Conservation (phyloP, 208 protist species). For the Naegleria fowleri region DNA sequence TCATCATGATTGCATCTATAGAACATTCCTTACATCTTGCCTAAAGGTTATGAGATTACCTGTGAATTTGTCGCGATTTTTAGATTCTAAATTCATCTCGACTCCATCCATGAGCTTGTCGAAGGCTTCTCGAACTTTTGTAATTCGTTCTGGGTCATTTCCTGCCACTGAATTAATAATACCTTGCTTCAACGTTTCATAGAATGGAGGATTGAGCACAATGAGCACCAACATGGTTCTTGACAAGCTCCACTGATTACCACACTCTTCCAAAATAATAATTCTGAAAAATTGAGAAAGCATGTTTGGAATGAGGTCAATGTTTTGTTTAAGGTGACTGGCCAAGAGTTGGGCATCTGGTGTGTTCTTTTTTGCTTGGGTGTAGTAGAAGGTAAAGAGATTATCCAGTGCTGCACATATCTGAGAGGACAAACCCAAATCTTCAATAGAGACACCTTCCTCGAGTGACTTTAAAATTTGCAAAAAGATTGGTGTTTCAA, state of each 20-base stretch:
- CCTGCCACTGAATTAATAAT: neutral
- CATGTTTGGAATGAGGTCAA: conserved; percentile 37
- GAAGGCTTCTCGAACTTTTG: conserved; percentile 47
- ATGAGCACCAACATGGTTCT: conserved; percentile 49
- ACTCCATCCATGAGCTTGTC: conserved; percentile 53
- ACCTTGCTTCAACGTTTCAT: conserved; percentile 9
- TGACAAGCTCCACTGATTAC: conserved; percentile 47
- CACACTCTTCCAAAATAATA: conserved; percentile 50
- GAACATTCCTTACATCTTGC: conserved; percentile 41
- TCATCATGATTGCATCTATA: too few species aligned
- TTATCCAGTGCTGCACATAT: conserved; percentile 30
- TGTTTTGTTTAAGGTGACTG: conserved; percentile 34
- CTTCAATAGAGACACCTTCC: conserved; percentile 45
- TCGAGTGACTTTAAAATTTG: conserved; percentile 44
- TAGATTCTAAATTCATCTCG: conserved; percentile 51
- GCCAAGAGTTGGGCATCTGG: conserved; percentile 9
- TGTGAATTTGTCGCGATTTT: conserved; percentile 57
- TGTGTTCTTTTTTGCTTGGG: conserved; percentile 26
- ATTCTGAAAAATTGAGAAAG: conserved; percentile 45
- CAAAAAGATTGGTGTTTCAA: conserved; percentile 46
- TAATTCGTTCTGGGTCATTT: conserved; percentile 9
- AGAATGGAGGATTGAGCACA: conserved; percentile 30
- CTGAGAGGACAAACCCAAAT: conserved; percentile 19
- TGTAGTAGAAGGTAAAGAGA: conserved; percentile 40
- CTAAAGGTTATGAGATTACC: conserved; percentile 54